A percentile compares a stretch with the other conserved stretches of the same genome.
Conservation (phyloP, 1,284 basidiomycete genomes). For the Boletus chippewaensis region DNA sequence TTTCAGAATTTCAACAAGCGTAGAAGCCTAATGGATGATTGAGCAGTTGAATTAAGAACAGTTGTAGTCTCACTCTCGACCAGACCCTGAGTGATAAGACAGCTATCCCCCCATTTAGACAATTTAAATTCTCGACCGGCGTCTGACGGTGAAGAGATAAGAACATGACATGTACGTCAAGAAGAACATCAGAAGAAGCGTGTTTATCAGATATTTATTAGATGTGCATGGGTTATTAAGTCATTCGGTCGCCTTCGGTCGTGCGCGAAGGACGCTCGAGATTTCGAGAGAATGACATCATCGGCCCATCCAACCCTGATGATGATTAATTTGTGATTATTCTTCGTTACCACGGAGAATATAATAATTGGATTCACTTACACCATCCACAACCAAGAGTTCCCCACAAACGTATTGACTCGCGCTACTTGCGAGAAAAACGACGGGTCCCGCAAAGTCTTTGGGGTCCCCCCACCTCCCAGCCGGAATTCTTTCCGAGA, state of each 20-base stretch:
- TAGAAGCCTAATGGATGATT: not conserved
- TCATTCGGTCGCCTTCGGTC: not conserved
- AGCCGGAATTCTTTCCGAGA: conserved; percentile 89
- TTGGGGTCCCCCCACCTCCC: conserved; percentile 83
- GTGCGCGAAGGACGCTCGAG: conserved; percentile 1
- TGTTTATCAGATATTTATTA: conserved; percentile 6
- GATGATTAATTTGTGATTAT: conserved; percentile 14
- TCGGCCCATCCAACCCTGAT: conserved; percentile 64
- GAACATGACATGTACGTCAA: conserved; percentile 19
- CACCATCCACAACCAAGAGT: conserved; percentile 72
- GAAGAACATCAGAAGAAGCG: conserved; percentile 1
- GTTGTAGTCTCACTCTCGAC: not conserved
- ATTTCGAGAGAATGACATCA: conserved; percentile 22
- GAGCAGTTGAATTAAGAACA: not conserved
- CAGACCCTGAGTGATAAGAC: conserved; percentile 6
- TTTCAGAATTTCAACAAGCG: not conserved
- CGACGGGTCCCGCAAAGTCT: conserved; percentile 86
- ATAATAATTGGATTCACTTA: conserved; percentile 28
- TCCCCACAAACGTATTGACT: conserved; percentile 91
- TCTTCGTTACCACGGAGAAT: conserved; percentile 14
- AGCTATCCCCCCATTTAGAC: conserved; percentile 10
- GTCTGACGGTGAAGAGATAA: conserved; percentile 8
- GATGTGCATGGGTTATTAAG: not conserved
- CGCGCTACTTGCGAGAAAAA: conserved; percentile 85
- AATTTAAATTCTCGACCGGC: conserved; percentile 8